Conservation (phyloP, 2,329 filamentous ascomycete species). For the Trichoderma breve region DNA sequence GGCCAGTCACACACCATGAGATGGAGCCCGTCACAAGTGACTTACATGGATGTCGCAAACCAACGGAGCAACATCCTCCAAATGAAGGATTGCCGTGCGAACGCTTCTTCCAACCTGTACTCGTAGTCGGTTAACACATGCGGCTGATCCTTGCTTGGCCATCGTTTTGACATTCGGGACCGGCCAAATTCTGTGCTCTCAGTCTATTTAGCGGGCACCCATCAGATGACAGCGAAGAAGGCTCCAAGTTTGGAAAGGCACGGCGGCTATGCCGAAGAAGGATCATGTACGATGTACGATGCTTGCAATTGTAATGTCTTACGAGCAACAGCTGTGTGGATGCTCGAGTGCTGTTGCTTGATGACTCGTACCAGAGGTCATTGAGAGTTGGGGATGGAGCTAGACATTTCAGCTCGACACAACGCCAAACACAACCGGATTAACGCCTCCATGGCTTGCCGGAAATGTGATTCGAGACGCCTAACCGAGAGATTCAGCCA, state of each 20-base stretch:
- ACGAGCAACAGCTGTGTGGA: neutral
- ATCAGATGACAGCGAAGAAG: neutral
- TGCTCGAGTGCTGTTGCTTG: neutral
- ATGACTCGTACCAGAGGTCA: neutral
- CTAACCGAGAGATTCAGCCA: neutral
- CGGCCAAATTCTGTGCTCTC: neutral
- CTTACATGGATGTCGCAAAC: constrained; percentile 5
- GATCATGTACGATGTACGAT: neutral
- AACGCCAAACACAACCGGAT: neutral
- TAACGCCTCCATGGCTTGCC: neutral
- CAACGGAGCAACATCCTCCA: neutral
- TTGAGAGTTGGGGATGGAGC: neutral
- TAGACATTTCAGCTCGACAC: neutral
- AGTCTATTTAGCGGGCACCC: neutral
- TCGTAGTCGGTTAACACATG: neutral
- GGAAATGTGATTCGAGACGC: neutral
- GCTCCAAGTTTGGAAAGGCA: neutral
- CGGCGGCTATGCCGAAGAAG: neutral
- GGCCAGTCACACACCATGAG: neutral
- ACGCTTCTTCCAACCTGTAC: neutral
- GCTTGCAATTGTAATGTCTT: neutral
- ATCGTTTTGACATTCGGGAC: neutral
- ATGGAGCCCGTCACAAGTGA: neutral
- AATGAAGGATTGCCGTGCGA: neutral
- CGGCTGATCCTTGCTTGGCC: neutral